Base-by-base conservation (phyloP, 2,329 filamentous ascomycete species). In the Alternaria ventricosa region DNA sequence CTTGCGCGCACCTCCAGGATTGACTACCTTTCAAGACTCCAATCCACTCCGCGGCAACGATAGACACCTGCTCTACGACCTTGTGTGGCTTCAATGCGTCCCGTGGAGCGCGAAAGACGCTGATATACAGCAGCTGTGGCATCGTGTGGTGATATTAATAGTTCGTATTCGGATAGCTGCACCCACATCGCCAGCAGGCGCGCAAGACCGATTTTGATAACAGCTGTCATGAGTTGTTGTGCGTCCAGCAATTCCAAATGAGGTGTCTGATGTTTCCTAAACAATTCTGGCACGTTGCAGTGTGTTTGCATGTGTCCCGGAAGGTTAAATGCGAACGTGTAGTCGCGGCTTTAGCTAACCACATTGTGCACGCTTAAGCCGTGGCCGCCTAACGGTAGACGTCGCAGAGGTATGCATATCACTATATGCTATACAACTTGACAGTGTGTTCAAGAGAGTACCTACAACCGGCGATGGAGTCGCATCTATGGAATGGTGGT, bases 181-280 rank as follows among this genome's bases (percentile, higher is more conserved):
- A 55, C 51, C 41, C 22, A 56, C 41, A 55, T 23, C 22, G 51
- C 46, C 23, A 18, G 23, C 22, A 43, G 23, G 20, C 25, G 46
- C 33, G 45, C 28, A 41, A 20, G 43, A 33, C 28, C 30, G 28
- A 44, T 44, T 18, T 46, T 22, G 18, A 22, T 41, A 30, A 30
- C 44, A 55, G 55, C 58, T 47, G 53, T 55, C 59, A 57, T 45
- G 30, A 44, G 27, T 53, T 54, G 28, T 51, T 56, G 57, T 51
- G 22, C 57, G 27, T 36, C 57, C 36, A 36, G 22, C 60, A 46
- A 27, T 41, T 6, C 28, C 43, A 20, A 18, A 50, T 41, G 28
- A 47, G 27, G 25, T 27, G 30, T 20, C 53, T 15, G 33, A 18
- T 15, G 46, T 36, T 54, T 55, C 57, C 18, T 25, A 53, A 23